A percentile compares a stretch with the other conserved stretches of the same genome.
Evolutionary conservation across 2,329 filamentous ascomycete genomes (phyloP).

Genomic region (Epichloe sibirici): DNA sequence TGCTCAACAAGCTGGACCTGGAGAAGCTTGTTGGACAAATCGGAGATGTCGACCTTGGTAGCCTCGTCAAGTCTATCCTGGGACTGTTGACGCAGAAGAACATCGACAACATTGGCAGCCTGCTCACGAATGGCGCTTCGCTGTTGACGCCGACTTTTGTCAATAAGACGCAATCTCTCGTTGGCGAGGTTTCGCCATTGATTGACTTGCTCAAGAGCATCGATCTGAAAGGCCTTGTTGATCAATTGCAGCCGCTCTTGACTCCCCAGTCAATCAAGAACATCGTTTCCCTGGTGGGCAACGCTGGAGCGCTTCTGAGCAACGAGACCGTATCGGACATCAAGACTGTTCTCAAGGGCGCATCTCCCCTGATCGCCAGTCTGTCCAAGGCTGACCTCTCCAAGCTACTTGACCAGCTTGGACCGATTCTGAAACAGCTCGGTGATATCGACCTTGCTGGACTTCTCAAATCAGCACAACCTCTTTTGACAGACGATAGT

Average conservation of each 20-base stretch:
- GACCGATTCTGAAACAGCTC: constrained; percentile 3
- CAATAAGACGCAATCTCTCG: constrained; percentile 21
- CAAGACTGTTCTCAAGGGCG: constrained; percentile 2
- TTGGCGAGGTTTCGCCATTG: constrained; percentile 21
- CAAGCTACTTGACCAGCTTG: constrained; percentile 5
- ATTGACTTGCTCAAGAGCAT: constrained; percentile 19
- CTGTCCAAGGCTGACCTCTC: constrained; percentile 6
- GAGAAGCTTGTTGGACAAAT: constrained; percentile 20
- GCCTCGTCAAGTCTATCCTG: constrained; percentile 18
- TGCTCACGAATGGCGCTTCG: constrained; percentile 24
- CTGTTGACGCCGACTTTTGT: constrained; percentile 22
- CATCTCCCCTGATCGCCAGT: constrained; percentile 3
- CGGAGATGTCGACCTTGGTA: constrained; percentile 19
- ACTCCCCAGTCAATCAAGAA: constrained; percentile 16
- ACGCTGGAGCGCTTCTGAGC: constrained; percentile 1
- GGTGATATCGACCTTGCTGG: constrained; percentile 4
- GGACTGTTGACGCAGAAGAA: constrained; percentile 19
- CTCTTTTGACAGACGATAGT: constrained; percentile 10
- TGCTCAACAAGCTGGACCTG: constrained; percentile 21
- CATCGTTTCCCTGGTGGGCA: constrained; percentile 13
- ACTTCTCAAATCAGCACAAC: constrained; percentile 4
- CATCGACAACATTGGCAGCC: constrained; percentile 20
- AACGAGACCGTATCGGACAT: constrained; percentile 3
- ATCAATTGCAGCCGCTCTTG: constrained; percentile 14
- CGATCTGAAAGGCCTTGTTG: constrained; percentile 21